Evolutionary conservation across 148 eudicot genomes (phyloP), one percentile per base, ranked within the genome.

Genomic region (Vaccinium macrocarpon): DNA sequence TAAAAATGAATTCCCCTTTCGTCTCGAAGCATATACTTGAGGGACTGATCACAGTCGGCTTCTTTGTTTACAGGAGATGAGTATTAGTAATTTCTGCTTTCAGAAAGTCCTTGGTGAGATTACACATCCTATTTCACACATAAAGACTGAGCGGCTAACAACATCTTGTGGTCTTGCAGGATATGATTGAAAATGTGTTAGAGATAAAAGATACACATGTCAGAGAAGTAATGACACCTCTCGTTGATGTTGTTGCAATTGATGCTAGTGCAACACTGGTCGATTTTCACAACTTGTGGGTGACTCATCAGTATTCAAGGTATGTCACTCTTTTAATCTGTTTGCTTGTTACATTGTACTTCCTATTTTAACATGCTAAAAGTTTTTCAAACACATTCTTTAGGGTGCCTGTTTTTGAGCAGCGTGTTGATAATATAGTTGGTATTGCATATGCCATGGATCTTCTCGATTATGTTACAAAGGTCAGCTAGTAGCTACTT

Each of bases 381-480:
- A 25, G 42, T 70, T 11, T 0, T 66, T 2, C 46, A 25, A 64
- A 53, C 77, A 76, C 86, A 53, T 84, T 85, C 85, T 72, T 66
- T 66, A 97, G 99, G 91, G 95, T 97, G 49, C 99, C 99, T 86
- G 99, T 93, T 82, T 97, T 93, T 86, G 99, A 97, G 89, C 94
- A 95, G 87, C 97, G 99, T 12, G 89, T 97, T 84, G 99, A 97
- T 86, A 97, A 97, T 88, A 95, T 95, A 81, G 98, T 97, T 83
- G 99, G 99, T 80, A 91, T 97, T 79, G 98, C 99, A 62, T 97
- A 97, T 89, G 99, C 99, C 38, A 97, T 97, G 99, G 99, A 95
- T 88, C 94, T 97, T 87, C 88, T 97, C 35, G 99, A 97, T 90
- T 93, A 86, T 82, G 95, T 92, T 80, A 94, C 89, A 72, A 95